Evolutionary conservation across 169 alveolate species (phyloP).

Genomic region (Plasmodium adleri): DNA sequence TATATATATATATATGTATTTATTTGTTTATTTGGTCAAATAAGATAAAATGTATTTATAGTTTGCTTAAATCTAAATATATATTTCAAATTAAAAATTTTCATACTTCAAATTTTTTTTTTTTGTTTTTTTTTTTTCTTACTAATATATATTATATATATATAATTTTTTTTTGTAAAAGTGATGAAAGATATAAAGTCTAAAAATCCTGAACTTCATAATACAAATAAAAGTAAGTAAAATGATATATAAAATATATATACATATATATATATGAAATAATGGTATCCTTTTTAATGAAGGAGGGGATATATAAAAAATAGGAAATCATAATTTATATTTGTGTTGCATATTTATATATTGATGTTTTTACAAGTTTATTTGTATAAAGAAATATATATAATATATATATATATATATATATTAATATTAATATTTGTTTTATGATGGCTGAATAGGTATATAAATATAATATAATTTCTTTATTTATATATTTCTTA

Average conservation of each 20-base stretch:
- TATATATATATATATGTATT: too few relatives aligned
- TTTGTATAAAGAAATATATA: neutral
- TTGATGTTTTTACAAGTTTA: neutral
- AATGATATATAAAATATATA: slow-evolving; percentile 4
- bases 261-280: neutral
- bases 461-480: too few relatives aligned
- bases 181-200: slow-evolving; percentile 53
- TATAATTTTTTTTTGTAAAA: neutral
- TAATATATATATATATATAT: neutral
- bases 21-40: too few relatives aligned
- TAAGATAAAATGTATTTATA: too few relatives aligned
- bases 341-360: neutral
- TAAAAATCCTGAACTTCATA: neutral
- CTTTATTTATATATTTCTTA: neutral
- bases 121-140: too few relatives aligned
- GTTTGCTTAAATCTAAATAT: too few relatives aligned
- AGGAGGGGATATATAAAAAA: neutral
- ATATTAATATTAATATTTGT: neutral
- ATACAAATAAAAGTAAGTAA: slow-evolving; percentile 40
- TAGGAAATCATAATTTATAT: neutral
- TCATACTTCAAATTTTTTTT: too few relatives aligned
- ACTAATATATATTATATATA: too few relatives aligned
- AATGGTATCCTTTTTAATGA: neutral
- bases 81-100: too few relatives aligned
- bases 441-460: neutral